These are phyloP conservation scores for Paracoccidioides brasiliensis DNA, from an alignment of 2,329 filamentous ascomycete species.

Conservation along the genomic window DNA sequence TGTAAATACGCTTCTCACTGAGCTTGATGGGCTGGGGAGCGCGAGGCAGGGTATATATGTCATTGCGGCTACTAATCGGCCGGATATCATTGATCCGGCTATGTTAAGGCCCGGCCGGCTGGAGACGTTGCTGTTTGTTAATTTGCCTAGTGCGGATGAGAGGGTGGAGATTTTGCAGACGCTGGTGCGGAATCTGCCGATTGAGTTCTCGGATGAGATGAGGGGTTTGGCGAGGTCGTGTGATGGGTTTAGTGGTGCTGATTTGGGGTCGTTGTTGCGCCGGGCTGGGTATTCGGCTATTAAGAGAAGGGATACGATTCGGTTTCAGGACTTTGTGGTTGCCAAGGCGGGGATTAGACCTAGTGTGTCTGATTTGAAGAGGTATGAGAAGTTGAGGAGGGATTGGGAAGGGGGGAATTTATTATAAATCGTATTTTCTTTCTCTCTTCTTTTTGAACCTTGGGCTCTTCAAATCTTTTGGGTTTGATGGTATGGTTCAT, in stretches of 20 bases:
- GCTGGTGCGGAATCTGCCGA: conserved; percentile 38
- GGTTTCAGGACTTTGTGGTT: conserved; percentile 30
- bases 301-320: conserved; percentile 35
- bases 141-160: conserved; percentile 65
- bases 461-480: neutral
- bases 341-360: conserved; percentile 30
- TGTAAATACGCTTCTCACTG: conserved; percentile 88
- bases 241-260: conserved; percentile 61
- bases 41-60: conserved; percentile 79
- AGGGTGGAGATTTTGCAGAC: conserved; percentile 75
- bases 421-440: conserved; percentile 1
- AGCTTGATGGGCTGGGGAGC: conserved; percentile 69
- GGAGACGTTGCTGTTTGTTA: conserved; percentile 78
- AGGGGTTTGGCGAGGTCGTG: conserved; percentile 59
- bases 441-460: conserved; percentile 1
- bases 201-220: conserved; percentile 43
- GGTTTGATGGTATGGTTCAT: conserved; percentile 3
- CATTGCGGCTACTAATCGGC: conserved; percentile 86
- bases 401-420: conserved; percentile 33
- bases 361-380: conserved; percentile 44
- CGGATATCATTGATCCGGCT: conserved; percentile 91
- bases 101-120: conserved; percentile 86
- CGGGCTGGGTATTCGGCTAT: conserved; percentile 48
- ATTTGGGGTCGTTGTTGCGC: conserved; percentile 46
- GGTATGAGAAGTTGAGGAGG: conserved; percentile 43